Conservation (phyloP, 768 basidiomycete genomes). For the Neoboletus magnificus region DNA sequence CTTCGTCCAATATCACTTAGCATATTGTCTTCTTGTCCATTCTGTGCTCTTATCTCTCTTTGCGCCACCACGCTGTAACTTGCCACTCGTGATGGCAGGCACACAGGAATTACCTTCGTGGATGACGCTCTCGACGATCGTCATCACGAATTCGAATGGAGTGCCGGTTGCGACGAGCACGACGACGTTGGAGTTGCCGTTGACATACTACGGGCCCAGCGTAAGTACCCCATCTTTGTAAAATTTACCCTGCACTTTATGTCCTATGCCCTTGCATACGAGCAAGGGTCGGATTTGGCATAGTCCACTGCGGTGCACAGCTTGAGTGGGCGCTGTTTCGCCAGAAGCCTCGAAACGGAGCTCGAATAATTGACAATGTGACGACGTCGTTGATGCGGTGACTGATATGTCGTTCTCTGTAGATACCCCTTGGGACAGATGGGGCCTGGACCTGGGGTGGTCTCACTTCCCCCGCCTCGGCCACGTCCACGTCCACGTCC, state of each 20-base stretch:
- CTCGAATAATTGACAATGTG: constrained; percentile 1
- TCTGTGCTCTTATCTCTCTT: constrained; percentile 7
- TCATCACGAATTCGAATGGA: constrained; percentile 53
- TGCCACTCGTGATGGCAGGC: constrained; percentile 30
- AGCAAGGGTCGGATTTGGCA: not conserved
- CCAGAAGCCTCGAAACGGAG: not conserved
- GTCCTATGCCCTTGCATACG: not conserved
- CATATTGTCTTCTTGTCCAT: constrained; percentile 2
- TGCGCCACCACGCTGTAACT: not conserved
- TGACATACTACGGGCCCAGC: constrained; percentile 82
- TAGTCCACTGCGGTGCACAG: not conserved
- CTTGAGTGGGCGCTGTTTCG: not conserved
- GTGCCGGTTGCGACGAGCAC: constrained; percentile 54
- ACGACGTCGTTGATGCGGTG: constrained; percentile 6
- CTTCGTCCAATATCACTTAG: constrained; percentile 3
- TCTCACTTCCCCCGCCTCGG: constrained; percentile 57
- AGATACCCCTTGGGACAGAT: constrained; percentile 72
- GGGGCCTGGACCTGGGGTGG: constrained; percentile 73
- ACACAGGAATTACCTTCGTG: constrained; percentile 72
- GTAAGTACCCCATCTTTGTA: constrained; percentile 43
- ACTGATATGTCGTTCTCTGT: constrained; percentile 11
- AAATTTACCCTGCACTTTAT: not conserved
- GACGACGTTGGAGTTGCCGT: constrained; percentile 59
- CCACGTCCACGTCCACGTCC: constrained; percentile 19
- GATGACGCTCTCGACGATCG: constrained; percentile 55